These are phyloP conservation scores for Rhizodiscina lignyota DNA, from an alignment of 495 filamentous ascomycete genomes.

Conservation along the genomic window DNA sequence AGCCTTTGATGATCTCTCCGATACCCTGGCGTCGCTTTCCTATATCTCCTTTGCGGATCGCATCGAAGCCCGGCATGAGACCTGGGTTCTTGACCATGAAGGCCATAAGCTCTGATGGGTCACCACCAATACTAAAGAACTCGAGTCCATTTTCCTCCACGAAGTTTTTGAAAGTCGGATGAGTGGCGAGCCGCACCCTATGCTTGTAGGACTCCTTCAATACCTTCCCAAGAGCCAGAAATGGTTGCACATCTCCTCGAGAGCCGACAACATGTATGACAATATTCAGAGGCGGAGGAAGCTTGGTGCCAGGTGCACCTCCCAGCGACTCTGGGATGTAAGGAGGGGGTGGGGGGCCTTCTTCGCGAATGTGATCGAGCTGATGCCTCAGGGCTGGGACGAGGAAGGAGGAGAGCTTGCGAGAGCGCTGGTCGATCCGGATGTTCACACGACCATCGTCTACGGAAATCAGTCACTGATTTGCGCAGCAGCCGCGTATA, in stretches of 20 bases:
- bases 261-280: conserved; percentile 38
- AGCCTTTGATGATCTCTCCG: conserved; percentile 43
- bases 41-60: conserved; percentile 21
- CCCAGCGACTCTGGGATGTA: conserved; percentile 47
- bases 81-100: conserved; percentile 31
- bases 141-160: conserved; percentile 35
- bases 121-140: conserved; percentile 49
- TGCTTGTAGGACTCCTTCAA: conserved; percentile 26
- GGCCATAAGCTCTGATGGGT: conserved; percentile 47
- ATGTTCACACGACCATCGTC: conserved; percentile 62
- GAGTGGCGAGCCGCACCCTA: conserved; percentile 47
- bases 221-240: conserved; percentile 34
- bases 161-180: conserved; percentile 41
- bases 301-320: conserved; percentile 38
- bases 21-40: conserved; percentile 25
- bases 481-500: background rate
- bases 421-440: conserved; percentile 50
- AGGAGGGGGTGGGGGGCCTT: conserved; percentile 29
- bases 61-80: conserved; percentile 26
- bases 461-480: conserved; percentile 6
- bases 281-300: conserved; percentile 28
- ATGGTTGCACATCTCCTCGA: conserved; percentile 37
- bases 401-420: conserved; percentile 45
- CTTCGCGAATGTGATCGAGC: conserved; percentile 24
- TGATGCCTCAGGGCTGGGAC: conserved; percentile 47